Conservation (phyloP, 2,329 filamentous ascomycete genomes). For the Sarocladiaceae sp. region DNA sequence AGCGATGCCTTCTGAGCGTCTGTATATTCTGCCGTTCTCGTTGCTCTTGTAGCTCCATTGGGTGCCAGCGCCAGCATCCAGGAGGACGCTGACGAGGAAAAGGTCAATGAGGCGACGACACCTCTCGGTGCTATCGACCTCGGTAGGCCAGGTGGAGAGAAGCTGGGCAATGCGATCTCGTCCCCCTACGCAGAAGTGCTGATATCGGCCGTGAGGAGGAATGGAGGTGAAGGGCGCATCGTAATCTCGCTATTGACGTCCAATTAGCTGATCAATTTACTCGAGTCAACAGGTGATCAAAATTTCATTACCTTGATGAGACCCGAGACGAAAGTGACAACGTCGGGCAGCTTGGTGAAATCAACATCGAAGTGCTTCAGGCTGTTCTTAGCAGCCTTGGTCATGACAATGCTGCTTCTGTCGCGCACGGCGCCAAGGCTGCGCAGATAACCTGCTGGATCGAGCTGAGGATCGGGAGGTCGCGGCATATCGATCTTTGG, state of each 20-base stretch:
- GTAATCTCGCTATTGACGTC: slow-evolving; percentile 42
- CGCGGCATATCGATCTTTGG: slow-evolving; percentile 76
- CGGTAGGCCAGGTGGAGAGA: slow-evolving; percentile 60
- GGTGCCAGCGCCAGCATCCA: slow-evolving; percentile 84
- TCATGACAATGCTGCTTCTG: slow-evolving; percentile 63
- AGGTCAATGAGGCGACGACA: slow-evolving; percentile 71
- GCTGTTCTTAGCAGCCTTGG: slow-evolving; percentile 70
- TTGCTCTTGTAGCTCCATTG: slow-evolving; percentile 90
- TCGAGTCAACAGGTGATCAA: neutral
- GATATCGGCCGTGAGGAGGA: slow-evolving; percentile 79
- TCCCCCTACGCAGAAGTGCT: slow-evolving; percentile 78
- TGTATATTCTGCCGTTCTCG: slow-evolving; percentile 76
- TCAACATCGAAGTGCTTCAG: slow-evolving; percentile 87
- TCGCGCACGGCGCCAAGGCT: slow-evolving; percentile 87
- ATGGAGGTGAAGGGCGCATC: slow-evolving; percentile 56
- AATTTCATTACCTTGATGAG: slow-evolving; percentile 77
- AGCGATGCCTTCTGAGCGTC: slow-evolving; percentile 82
- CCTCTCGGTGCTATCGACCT: slow-evolving; percentile 65
- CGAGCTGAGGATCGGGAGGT: slow-evolving; percentile 78
- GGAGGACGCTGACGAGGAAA: slow-evolving; percentile 71
- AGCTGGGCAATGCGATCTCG: slow-evolving; percentile 67
- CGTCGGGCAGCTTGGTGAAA: slow-evolving; percentile 74
- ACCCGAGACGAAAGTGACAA: slow-evolving; percentile 79
- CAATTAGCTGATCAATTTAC: slow-evolving; percentile 9
- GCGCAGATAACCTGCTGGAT: slow-evolving; percentile 84